These are phyloP conservation scores for Rhizopogon vesiculosus DNA, from an alignment of 768 basidiomycete species.

Conservation along the genomic window DNA sequence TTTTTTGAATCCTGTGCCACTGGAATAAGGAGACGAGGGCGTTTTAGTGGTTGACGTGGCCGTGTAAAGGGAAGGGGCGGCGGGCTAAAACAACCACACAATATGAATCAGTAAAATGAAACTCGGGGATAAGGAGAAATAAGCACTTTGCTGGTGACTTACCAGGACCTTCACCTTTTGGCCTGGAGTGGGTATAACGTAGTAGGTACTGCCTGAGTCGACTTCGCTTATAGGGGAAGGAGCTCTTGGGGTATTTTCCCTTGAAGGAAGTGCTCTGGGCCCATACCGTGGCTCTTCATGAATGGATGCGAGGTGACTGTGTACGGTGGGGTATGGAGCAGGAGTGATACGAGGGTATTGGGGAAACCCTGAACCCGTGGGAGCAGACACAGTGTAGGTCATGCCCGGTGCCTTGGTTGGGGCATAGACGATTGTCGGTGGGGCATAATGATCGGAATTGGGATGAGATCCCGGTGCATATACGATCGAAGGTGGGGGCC, in stretches of 20 bases:
- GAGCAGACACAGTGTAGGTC: conserved; percentile 67
- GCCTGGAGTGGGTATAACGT: conserved; percentile 64
- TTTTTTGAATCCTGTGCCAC: conserved; percentile 36
- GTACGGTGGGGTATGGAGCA: conserved; percentile 37
- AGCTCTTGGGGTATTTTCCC: conserved; percentile 24
- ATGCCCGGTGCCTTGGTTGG: conserved; percentile 55
- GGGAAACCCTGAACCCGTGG: conserved; percentile 30
- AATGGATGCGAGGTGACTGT: conserved; percentile 30
- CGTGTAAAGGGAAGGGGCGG: conserved; percentile 49
- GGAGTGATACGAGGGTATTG: conserved; percentile 39
- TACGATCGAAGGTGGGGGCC: conserved; percentile 52
- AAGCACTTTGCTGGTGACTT: conserved; percentile 28
- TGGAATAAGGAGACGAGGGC: conserved; percentile 44
- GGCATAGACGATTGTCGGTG: conserved; percentile 56
- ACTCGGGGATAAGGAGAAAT: conserved; percentile 11
- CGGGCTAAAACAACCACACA: conserved; percentile 25
- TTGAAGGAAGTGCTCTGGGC: conserved; percentile 22
- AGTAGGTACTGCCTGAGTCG: conserved; percentile 69
- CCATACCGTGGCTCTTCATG: conserved; percentile 34
- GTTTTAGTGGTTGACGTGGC: conserved; percentile 57
- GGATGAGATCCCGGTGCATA: conserved; percentile 48
- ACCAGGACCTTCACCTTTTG: conserved; percentile 75
- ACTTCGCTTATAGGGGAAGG: conserved; percentile 34
- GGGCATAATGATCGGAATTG: conserved; percentile 48
- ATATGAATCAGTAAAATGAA: conserved; percentile 29